These are phyloP conservation scores for Sapria himalayana DNA, from an alignment of 345 rosid species.

Conservation along the genomic window DNA sequence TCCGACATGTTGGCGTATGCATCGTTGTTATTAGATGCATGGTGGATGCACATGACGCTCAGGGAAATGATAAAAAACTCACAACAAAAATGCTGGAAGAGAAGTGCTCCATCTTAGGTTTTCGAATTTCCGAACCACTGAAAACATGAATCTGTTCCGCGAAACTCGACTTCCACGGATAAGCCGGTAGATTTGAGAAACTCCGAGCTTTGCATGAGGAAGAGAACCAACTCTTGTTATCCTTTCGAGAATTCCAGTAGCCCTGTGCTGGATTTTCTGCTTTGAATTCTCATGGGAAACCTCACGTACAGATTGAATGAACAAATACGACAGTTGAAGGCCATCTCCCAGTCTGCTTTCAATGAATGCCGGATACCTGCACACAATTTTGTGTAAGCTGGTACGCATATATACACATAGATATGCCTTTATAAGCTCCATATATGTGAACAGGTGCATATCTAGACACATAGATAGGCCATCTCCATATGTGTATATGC, in stretches of 20 bases:
- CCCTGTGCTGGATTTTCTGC: slow-evolving; percentile 25
- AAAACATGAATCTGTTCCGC: slow-evolving; percentile 90
- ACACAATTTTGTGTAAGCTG: slow-evolving; percentile 14
- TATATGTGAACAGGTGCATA: no score
- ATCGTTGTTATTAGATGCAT: no score
- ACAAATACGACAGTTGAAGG: slow-evolving; percentile 76
- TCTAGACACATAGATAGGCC: no score
- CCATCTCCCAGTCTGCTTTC: slow-evolving; percentile 99
- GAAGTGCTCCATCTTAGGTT: slow-evolving; percentile 48
- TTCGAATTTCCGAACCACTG: slow-evolving; percentile 93
- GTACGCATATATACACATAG: no score
- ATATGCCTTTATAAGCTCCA: no score
- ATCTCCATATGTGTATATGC: no score
- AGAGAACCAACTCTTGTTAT: slow-evolving; percentile 48
- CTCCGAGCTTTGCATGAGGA: slow-evolving; percentile 85
- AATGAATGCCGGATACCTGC: slow-evolving; percentile 89
- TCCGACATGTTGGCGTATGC: no score
- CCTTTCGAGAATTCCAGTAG: slow-evolving; percentile 34
- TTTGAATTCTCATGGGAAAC: slow-evolving; percentile 18
- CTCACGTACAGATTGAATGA: slow-evolving; percentile 42
- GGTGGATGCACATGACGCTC: no score
- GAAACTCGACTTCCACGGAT: slow-evolving; percentile 81
- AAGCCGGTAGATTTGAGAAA: slow-evolving; percentile 86
- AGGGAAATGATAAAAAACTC: slow-evolving; percentile 27
- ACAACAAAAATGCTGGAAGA: slow-evolving; percentile 61